Evolutionary conservation across 768 basidiomycete genomes (phyloP), one percentile per base, ranked within the genome.

Genomic region (Auricularia auricula-judae): DNA sequence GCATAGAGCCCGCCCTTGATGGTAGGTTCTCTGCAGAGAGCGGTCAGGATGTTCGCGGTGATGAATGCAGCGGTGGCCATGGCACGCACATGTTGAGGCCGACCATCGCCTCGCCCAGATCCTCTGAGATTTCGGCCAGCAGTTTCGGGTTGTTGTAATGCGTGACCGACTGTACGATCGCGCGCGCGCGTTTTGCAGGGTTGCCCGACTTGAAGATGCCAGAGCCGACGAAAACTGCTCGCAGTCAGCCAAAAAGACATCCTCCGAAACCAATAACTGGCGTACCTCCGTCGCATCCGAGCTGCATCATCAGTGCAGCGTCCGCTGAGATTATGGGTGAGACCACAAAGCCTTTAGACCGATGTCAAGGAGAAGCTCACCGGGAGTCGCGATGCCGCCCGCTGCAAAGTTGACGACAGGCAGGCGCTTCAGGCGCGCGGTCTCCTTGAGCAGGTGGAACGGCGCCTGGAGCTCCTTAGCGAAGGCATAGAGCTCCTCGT

Each of bases 351-450:
- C 29, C 29, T 29, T 29, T 1, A 29, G 29, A 29, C 29, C 1
- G 29, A 29, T 29, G 29, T 29, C 29, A 29, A 2, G 29, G 29
- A 1, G 29, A 1, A 29, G 29, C 29, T 29, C 29, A 29, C 29
- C 29, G 61, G 93, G 93, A 10, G 93, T 94, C 59, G 93, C 91
- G 62, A 95, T 83, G 63, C 94, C 94, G 64, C 94, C 95, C 64
- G 95, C 96, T 16, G 94, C 94, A 75, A 99, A 98, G 76, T 91
- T 95, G 66, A 98, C 97, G 23, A 97, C 94, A 0, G 97, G 95
- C 53, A 99, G 82, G 58, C 89, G 84, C 78, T 95, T 95, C 68
- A 94, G 77, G 51, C 93, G 82, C n/a, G 95, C 94, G 0, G 92
- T 89, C 77, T 98, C 96, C 78, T 97, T 96, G 66, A 99, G 79